Evolutionary conservation across 208 protist species (phyloP), one percentile per base, ranked within the genome.

Genomic region (Trypanosoma mega): DNA sequence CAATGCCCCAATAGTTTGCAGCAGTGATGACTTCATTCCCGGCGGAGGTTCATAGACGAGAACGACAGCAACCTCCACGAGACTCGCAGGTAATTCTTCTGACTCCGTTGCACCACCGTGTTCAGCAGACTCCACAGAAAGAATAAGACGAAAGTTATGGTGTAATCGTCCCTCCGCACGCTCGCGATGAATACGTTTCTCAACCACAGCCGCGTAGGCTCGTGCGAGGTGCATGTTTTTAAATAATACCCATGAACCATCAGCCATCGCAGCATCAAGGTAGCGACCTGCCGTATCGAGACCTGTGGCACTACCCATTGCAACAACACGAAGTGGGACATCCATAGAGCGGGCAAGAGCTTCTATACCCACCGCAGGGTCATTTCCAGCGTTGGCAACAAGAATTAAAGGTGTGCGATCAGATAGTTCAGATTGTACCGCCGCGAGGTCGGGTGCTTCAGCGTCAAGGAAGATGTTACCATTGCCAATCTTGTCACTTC

Each of bases 171-270:
- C 65, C 36, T 86, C 82, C 20, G 76, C 68, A 3, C 87, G 66
- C 50, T 89, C 73, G 33, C 74, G 79, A 80, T 99, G 97, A 21
- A 99, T 55, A 51, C 89, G 92, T 85, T 99, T 99, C 70, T 99
- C 98, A 16, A 99, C 63, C 16, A 77, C 69, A 36, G 80, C 61
- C 33, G 99, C 84, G 90, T 97, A 99, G 21, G 72, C 56, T 23
- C 95, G 87, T 1, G 94, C 93, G 4, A 99, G 74, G 76, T 99
- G 98, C 2, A 99, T 92, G 75, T 99, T 99, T 77, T 99, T 99
- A 11, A 99, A 77, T 36, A 99, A 73, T 31, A 99, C 90, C 98
- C 98, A 99, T 0, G 68, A 66, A 18, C 98, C 96, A 5, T 44
- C 50, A 48, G 76, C 81, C 45, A 95, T 82, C 2, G 87, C 93